These are phyloP conservation scores for Albatrellus ellisii DNA, from an alignment of 768 basidiomycete species.

Conservation along the genomic window DNA sequence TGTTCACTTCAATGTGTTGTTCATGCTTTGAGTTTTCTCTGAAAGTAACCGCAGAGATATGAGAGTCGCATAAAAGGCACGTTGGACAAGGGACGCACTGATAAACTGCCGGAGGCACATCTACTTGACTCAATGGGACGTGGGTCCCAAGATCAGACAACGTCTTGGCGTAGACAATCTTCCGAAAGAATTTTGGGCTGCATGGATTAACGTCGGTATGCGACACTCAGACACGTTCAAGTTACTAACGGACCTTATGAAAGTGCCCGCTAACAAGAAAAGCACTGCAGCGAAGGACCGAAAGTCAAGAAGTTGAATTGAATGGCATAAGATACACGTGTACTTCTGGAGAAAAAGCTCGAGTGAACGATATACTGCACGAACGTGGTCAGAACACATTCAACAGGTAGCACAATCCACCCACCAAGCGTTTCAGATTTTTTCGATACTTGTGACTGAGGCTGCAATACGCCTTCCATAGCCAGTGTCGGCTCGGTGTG, in stretches of 20 bases:
- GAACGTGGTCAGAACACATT: constrained; percentile 6
- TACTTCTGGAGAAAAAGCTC: constrained; percentile 66
- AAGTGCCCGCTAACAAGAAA: constrained; percentile 77
- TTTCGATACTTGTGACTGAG: constrained; percentile 76
- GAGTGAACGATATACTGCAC: constrained; percentile 75
- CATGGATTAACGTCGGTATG: neutral
- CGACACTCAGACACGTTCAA: neutral
- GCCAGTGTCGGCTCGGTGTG: constrained; percentile 79
- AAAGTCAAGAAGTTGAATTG: constrained; percentile 3
- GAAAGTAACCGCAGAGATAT: constrained; percentile 2
- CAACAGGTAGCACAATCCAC: too few species aligned
- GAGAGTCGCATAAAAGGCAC: too few species aligned
- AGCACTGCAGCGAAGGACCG: constrained; percentile 41
- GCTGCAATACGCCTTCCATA: constrained; percentile 82
- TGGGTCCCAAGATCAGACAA: constrained; percentile 65
- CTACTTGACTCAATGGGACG: constrained; percentile 79
- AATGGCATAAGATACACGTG: constrained; percentile 31
- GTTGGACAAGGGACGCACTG: constrained; percentile 47
- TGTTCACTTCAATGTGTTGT: constrained; percentile 55
- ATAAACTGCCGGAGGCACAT: constrained; percentile 74
- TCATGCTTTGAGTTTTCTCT: constrained; percentile 78
- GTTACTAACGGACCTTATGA: constrained; percentile 53
- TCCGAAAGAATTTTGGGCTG: constrained; percentile 85
- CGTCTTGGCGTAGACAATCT: constrained; percentile 63
- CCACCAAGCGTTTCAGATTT: constrained; percentile 70